Conservation (phyloP, 2,329 filamentous ascomycete genomes). For the Dothideomycetes sp. region DNA sequence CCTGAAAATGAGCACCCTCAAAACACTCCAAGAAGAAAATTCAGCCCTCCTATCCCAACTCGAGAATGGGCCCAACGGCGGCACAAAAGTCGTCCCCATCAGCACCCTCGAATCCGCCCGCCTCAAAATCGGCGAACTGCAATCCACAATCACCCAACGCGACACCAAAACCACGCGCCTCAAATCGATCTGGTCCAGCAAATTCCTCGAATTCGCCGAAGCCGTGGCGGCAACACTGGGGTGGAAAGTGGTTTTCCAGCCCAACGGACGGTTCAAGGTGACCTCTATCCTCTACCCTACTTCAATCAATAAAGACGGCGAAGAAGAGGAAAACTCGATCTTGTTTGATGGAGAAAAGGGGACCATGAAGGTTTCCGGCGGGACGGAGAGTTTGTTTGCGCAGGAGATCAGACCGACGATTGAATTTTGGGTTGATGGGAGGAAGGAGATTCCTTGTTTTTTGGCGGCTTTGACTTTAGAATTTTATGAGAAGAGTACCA, state of each 20-base stretch:
- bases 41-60: constrained; percentile 69
- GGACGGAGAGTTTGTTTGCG: constrained; percentile 78
- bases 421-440: constrained; percentile 90
- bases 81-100: constrained; percentile 59
- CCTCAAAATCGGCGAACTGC: constrained; percentile 58
- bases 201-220: constrained; percentile 90
- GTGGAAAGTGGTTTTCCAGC: constrained; percentile 91
- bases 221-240: constrained; percentile 85
- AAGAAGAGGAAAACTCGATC: constrained; percentile 50
- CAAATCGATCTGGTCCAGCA: constrained; percentile 85
- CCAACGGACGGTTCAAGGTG: constrained; percentile 92
- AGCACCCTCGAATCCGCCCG: constrained; percentile 67
- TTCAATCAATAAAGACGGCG: constrained; percentile 26
- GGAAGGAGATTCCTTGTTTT: constrained; percentile 89
- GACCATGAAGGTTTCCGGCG: constrained; percentile 96
- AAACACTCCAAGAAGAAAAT: constrained; percentile 74
- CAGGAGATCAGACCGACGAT: constrained; percentile 76
- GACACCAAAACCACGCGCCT: constrained; percentile 79
- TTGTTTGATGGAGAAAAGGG: constrained; percentile 89
- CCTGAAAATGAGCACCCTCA: constrained; percentile 72
- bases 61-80: constrained; percentile 30
- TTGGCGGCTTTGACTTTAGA: constrained; percentile 83
- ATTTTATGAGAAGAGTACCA: constrained; percentile 66
- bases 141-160: constrained; percentile 45
- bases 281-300: constrained; percentile 71